Percentiles rank a stretch among this genome's conserved stretches.
Evolutionary conservation across 768 basidiomycete genomes (phyloP).

Genomic region (Kwoniella pini): DNA sequence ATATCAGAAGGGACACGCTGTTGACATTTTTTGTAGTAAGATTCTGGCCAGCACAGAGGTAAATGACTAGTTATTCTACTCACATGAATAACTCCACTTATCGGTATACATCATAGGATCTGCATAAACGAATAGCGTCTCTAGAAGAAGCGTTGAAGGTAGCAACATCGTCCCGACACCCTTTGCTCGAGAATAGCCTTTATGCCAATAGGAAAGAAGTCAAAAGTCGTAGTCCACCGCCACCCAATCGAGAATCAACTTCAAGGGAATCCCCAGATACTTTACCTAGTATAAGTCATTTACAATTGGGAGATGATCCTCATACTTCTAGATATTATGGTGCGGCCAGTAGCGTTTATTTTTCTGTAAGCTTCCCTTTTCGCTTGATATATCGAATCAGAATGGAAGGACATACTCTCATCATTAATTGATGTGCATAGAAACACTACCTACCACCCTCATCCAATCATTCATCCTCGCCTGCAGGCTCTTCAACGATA

Average conservation of each 20-base stretch:
- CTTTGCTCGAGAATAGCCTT: conserved; percentile 6
- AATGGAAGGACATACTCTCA: not conserved
- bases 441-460: conserved; percentile 7
- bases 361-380: conserved; percentile 17
- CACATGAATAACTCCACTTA: too few relatives aligned
- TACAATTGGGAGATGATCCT: conserved; percentile 19
- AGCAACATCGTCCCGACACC: conserved; percentile 10
- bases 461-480: conserved; percentile 5
- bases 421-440: not conserved
- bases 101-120: not conserved
- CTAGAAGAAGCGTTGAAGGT: conserved; percentile 18
- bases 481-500: not conserved
- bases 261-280: not conserved
- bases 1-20: not conserved
- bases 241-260: not conserved
- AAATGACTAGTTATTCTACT: too few relatives aligned
- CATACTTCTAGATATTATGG: conserved; percentile 28
- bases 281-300: conserved; percentile 16
- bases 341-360: conserved; percentile 29
- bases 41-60: conserved; percentile 27
- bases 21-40: conserved; percentile 1
- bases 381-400: not conserved
- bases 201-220: conserved; percentile 18
- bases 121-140: conserved; percentile 15
- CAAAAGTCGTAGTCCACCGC: conserved; percentile 1